These are phyloP conservation scores for Cunninghamia lanceolata DNA, from an alignment of 75 land plant genomes.

Conservation along the genomic window DNA sequence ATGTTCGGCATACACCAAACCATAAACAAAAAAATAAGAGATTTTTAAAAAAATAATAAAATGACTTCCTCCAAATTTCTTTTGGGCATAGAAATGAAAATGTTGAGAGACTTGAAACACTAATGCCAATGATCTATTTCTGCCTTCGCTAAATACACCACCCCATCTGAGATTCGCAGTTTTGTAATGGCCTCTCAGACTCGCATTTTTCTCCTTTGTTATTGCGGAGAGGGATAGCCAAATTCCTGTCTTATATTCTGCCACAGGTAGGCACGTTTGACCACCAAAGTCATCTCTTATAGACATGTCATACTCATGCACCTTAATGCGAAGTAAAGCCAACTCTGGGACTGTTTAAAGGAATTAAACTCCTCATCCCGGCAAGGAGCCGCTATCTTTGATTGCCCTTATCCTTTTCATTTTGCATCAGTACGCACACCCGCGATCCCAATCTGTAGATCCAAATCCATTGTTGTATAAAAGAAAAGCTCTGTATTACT, in stretches of 20 bases:
- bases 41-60: too few relatives aligned
- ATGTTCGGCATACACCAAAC: too few relatives aligned
- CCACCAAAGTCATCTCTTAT: slow-evolving; percentile 70
- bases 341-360: slow-evolving; percentile 61
- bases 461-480: not conserved
- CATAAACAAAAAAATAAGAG: too few relatives aligned
- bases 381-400: slow-evolving; percentile 43
- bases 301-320: slow-evolving; percentile 51
- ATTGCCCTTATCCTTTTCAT: slow-evolving; percentile 52
- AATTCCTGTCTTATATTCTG: slow-evolving; percentile 53
- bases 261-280: slow-evolving; percentile 64
- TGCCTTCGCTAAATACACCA: too few relatives aligned
- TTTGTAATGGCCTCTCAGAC: slow-evolving; percentile 33
- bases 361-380: slow-evolving; percentile 59
- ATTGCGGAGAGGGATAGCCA: slow-evolving; percentile 51
- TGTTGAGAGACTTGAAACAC: too few relatives aligned
- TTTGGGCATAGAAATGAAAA: too few relatives aligned
- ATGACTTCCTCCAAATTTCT: too few relatives aligned
- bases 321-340: slow-evolving; percentile 67
- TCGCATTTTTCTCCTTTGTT: slow-evolving; percentile 39
- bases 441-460: slow-evolving; percentile 52
- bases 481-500: too few relatives aligned
- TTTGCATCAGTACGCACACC: slow-evolving; percentile 60
- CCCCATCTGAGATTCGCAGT: too few relatives aligned
- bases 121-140: too few relatives aligned